Base-by-base conservation (phyloP, 768 basidiomycete species). In the Leccinum incarnatum region DNA sequence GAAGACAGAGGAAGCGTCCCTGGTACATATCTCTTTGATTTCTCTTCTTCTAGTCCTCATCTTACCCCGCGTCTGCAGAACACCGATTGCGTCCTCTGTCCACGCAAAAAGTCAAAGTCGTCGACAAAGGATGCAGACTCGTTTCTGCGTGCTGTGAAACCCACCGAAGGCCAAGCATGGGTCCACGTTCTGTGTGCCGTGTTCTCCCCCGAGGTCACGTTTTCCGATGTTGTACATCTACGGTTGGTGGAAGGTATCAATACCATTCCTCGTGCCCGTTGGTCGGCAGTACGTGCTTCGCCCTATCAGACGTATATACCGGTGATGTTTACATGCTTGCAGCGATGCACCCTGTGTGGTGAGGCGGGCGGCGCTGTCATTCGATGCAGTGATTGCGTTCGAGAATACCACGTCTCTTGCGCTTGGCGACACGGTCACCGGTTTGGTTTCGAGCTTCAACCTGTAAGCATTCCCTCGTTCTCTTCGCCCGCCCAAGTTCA, bases 81-180 rank as follows among this genome's bases (percentile, higher is more conserved):
- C 64, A 77, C 86, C n/a, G 85, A 88, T 56, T 97, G 95, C 70
- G 77, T 95, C 2, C 78, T 97, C 17, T 97, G 95, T 71, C 92
- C 94, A 8, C 81, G 84, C 19, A 61, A 50, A 47, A 74, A 60
- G 52, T 65, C 60, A 7, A 65, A 58, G 68, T 68, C 72, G 5
- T 72, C 77, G 29, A 75, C 77, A 53, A 81, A 83, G 42, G 76
- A 83, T 5, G 65, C 83, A 5, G 84, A 88, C 65, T 81, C 79
- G 30, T 95, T 81, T 69, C 75, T 95, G 57, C 81, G 92, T 56
- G 84, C 86, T 45, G 86, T 84, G 69, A 96, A 95, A 68, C 92
- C 92, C 7, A 96, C 95, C 0, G 95, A 97, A 76, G 92, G 93
- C 10, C 89, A 93, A 71, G 88, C 89, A 56, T 97, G 95, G 95